Evolutionary conservation across 2,329 filamentous ascomycete species (phyloP).

Genomic region (Diaporthe velutina): DNA sequence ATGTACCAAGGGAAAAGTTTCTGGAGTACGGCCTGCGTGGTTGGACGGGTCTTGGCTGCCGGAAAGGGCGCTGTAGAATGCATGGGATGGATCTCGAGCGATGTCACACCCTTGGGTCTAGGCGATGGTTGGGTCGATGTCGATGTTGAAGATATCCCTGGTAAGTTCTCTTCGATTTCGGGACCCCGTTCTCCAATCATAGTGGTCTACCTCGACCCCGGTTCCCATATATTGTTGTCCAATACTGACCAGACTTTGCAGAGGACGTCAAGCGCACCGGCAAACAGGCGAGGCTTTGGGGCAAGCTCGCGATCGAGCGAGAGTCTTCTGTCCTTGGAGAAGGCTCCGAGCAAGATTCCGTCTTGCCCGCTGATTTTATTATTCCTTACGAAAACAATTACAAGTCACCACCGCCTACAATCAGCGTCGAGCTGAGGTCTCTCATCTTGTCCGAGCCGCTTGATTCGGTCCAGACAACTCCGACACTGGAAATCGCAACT

Average conservation of each 20-base stretch:
- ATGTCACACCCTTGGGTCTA: constrained; percentile 65
- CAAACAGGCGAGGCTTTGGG: constrained; percentile 71
- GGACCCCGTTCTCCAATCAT: neutral
- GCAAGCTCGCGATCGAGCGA: constrained; percentile 69
- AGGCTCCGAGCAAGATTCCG: constrained; percentile 64
- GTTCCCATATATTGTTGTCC: neutral
- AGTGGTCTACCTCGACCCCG: neutral
- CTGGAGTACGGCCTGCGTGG: constrained; percentile 76
- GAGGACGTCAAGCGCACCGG: constrained; percentile 64
- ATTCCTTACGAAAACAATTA: constrained; percentile 71
- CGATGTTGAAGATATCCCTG: constrained; percentile 65
- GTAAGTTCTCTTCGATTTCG: constrained; percentile 51
- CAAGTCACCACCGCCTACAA: constrained; percentile 59
- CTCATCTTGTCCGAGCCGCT: constrained; percentile 62
- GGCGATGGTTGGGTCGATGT: constrained; percentile 72
- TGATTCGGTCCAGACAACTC: constrained; percentile 60
- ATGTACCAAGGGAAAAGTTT: constrained; percentile 74
- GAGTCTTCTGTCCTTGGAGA: constrained; percentile 71
- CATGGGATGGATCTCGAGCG: constrained; percentile 77
- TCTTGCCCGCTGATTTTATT: constrained; percentile 73
- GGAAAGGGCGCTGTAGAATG: constrained; percentile 73
- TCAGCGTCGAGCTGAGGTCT: constrained; percentile 62
- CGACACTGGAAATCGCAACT: constrained; percentile 54
- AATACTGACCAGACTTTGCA: constrained; percentile 42
- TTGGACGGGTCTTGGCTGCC: constrained; percentile 74